A percentile compares a stretch with the other conserved stretches of the same genome.
Evolutionary conservation across 148 eudicot genomes (phyloP).

Genomic region (Simmondsia chinensis): DNA sequence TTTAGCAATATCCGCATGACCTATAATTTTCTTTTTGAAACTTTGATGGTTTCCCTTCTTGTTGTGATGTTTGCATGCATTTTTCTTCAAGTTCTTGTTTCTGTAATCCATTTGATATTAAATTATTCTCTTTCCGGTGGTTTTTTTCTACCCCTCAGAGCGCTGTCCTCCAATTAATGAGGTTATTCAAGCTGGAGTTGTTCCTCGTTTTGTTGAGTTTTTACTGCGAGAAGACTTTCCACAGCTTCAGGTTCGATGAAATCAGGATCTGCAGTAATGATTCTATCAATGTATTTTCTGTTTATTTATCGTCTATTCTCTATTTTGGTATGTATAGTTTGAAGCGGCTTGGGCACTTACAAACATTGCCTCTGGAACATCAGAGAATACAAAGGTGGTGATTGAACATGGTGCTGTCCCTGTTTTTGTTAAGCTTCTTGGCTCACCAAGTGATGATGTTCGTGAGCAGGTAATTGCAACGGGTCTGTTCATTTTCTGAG

Average conservation of each 20-base stretch:
- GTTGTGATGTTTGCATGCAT: background rate
- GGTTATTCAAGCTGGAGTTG: conserved; percentile 35
- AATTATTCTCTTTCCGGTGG: too few species aligned
- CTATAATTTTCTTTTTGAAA: too few species aligned
- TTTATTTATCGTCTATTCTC: background rate
- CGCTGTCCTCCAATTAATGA: conserved; percentile 31
- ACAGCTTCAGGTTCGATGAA: conserved; percentile 28
- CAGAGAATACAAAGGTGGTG: conserved; percentile 33
- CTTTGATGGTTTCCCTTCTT: too few species aligned
- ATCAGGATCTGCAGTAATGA: background rate
- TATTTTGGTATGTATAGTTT: conserved; percentile 19
- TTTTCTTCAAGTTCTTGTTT: background rate
- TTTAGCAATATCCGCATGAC: background rate
- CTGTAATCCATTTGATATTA: too few species aligned
- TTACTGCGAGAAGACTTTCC: conserved; percentile 31
- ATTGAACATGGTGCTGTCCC: conserved; percentile 40
- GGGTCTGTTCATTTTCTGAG: too few species aligned
- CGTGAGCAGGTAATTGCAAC: conserved; percentile 44
- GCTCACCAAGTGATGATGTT: conserved; percentile 33
- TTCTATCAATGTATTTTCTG: too few species aligned
- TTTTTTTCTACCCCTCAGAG: conserved; percentile 9
- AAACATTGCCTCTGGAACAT: conserved; percentile 41
- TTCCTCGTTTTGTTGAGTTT: conserved; percentile 35
- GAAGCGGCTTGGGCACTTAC: conserved; percentile 47
- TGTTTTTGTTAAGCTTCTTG: conserved; percentile 32